phyloP scores from a whole-genome alignment of 345 rosid genomes.

The Psidium friedrichsthalianum region DNA sequence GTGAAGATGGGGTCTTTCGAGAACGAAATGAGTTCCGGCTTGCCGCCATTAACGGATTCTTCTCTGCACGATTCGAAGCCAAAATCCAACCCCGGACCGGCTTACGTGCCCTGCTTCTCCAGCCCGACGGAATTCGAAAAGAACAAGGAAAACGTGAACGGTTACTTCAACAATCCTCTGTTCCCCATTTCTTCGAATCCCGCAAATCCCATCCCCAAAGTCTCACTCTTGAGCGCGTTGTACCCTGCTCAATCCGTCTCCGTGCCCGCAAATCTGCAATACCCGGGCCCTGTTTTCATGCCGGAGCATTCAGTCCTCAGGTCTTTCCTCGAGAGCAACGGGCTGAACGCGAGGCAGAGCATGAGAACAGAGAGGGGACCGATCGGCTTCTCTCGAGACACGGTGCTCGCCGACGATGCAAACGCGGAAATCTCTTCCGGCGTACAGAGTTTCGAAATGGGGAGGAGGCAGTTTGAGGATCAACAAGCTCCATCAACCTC shows the following conservation, averaged over 20 bases:
- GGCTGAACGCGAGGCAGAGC: conserved; percentile 17
- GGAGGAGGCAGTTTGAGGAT: conserved; percentile 28
- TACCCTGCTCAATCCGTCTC: conserved; percentile 19
- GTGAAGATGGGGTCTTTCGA: conserved; percentile 22
- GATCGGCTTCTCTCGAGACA: conserved; percentile 48
- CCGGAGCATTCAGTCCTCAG: conserved; percentile 44
- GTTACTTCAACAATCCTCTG: conserved; percentile 20
- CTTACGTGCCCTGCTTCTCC: conserved; percentile 86
- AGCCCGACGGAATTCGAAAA: conserved; percentile 23
- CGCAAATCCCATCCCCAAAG: conserved; percentile 9
- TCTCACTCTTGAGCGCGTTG: conserved; percentile 21
- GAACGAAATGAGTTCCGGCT: conserved; percentile 25
- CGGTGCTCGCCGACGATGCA: conserved; percentile 33
- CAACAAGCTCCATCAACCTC: conserved; percentile 45
- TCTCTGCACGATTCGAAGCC: conserved; percentile 17
- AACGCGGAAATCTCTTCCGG: conserved; percentile 48
- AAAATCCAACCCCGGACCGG: conserved; percentile 17
- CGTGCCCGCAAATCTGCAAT: conserved; percentile 12
- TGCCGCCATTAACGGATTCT: conserved; percentile 67
- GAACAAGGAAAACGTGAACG: conserved; percentile 11
- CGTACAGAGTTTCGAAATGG: conserved; percentile 32
- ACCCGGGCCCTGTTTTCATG: conserved; percentile 17
- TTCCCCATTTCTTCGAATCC: conserved; percentile 3
- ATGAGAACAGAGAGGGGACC: conserved; percentile 15
- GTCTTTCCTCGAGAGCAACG: conserved; percentile 30